A percentile compares a stretch with the other conserved stretches of the same genome.
phyloP scores from a whole-genome alignment of 225 moss, liverwort and hornwort genomes.

The Neckera pumila region DNA sequence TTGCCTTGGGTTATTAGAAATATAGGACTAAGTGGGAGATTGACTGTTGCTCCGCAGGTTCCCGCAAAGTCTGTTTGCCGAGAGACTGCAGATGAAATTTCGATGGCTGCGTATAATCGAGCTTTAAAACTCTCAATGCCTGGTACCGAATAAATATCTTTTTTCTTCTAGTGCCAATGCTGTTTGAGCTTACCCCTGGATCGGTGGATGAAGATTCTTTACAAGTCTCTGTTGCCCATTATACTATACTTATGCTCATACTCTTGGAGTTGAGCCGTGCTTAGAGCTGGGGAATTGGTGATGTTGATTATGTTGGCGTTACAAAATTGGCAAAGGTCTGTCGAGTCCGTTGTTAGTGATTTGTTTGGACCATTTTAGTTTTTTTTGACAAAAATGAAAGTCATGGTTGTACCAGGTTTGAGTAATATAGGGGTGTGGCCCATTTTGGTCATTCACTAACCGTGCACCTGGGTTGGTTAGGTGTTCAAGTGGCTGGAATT shows the following conservation, averaged over 20 bases:
- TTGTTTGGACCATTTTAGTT: not conserved
- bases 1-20: not conserved
- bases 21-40: not conserved
- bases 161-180: not conserved
- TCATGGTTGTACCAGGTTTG: not conserved
- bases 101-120: constrained; percentile 64
- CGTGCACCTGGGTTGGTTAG: constrained; percentile 6
- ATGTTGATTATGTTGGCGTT: too few species aligned
- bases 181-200: not conserved
- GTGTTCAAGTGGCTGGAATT: constrained; percentile 69
- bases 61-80: constrained; percentile 47
- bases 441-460: not conserved
- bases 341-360: not conserved
- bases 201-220: not conserved
- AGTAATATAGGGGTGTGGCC: not conserved
- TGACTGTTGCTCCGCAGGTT: constrained; percentile 19
- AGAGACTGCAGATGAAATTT: constrained; percentile 68
- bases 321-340: not conserved
- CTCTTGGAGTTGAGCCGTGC: too few species aligned
- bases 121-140: constrained; percentile 68
- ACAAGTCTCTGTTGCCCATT: not conserved
- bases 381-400: not conserved
- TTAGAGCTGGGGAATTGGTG: too few species aligned
- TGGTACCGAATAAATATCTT: constrained; percentile 9
- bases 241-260: not conserved